Base-by-base conservation (phyloP, 1,139 yeast genomes). In the Sugiyamaella novakii region DNA sequence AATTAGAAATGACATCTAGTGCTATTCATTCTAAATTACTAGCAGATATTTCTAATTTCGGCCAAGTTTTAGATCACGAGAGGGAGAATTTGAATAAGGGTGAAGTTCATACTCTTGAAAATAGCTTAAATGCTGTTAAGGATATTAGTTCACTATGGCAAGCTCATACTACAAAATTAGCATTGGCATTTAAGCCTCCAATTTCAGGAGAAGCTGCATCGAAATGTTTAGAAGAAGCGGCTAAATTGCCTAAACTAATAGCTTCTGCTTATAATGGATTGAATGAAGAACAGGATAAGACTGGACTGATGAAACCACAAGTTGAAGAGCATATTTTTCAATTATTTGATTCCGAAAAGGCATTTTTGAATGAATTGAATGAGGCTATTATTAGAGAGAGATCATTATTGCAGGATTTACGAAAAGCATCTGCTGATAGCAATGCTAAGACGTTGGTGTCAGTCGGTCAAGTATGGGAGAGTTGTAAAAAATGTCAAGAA, bases 131-230 rank as follows among this genome's bases (percentile, higher is more conserved):
- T 12, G 95, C 87, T 58, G 62, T 86, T 22, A 65, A 63, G 8
- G 87, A 87, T 61, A 65, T 84, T 11, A 66, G 80, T 28, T 73
- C 77, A 50, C 69, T 87, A 38, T 72, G 84, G n/a, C 81, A 76
- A 64, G 92, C 95, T 1, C 91, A 86, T 63, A 74, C 84, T 1
- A 87, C 95, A 2, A 87, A 86, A 64, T 73, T 85, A 2, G 95
- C 95, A 4, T 80, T 87, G 34, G 78, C 87, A 1, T 84, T 82
- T 66, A 80, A 82, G 58, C 86, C 89, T 1, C 80, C 80, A 5
- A 76, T 73, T 53, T 54, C 76, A 55, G 59, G 69, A 41, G 72
- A 68, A 12, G 80, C 87, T 0, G 83, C 85, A 1, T 74, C 67
- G 54, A 71, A 69, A 24, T 82, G 85, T 30, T 57, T 83, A 8